Evolutionary conservation across 148 eudicot species (phyloP).

Genomic region (Vaccinium corymbosum): DNA sequence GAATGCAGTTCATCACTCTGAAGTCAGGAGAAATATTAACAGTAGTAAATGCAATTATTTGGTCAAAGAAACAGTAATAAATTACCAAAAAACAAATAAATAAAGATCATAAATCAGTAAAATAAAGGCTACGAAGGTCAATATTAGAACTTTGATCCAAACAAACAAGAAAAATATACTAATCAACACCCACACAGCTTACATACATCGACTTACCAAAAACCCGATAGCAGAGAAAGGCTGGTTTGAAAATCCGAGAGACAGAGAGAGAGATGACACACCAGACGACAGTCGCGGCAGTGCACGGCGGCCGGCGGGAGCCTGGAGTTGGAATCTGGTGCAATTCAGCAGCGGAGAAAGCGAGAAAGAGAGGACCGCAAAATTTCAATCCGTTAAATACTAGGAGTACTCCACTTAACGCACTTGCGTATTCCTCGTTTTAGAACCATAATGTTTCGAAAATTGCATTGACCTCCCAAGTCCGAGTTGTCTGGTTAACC

Average conservation of each 20-base stretch:
- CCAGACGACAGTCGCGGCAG: neutral
- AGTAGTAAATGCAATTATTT: neutral
- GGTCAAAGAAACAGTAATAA: neutral
- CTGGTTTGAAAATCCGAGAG: neutral
- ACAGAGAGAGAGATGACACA: neutral
- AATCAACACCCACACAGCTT: too few relatives aligned
- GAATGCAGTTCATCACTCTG: neutral
- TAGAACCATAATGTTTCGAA: too few relatives aligned
- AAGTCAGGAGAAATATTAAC: neutral
- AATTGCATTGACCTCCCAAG: too few relatives aligned
- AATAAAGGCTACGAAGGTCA: neutral
- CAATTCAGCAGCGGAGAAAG: too few relatives aligned
- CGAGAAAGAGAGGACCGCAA: too few relatives aligned
- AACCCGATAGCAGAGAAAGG: neutral
- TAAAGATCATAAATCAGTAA: neutral
- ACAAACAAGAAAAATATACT: neutral
- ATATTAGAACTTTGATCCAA: neutral
- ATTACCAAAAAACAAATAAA: neutral
- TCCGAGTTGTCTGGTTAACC: too few relatives aligned
- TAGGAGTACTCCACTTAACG: too few relatives aligned
- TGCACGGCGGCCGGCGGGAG: too few relatives aligned
- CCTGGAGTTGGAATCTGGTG: too few relatives aligned
- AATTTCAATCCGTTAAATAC: too few relatives aligned
- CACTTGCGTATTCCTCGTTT: too few relatives aligned
- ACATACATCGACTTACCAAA: too few relatives aligned